phyloP scores from a whole-genome alignment of 2,329 filamentous ascomycete genomes.

The Venturia pyrina region DNA sequence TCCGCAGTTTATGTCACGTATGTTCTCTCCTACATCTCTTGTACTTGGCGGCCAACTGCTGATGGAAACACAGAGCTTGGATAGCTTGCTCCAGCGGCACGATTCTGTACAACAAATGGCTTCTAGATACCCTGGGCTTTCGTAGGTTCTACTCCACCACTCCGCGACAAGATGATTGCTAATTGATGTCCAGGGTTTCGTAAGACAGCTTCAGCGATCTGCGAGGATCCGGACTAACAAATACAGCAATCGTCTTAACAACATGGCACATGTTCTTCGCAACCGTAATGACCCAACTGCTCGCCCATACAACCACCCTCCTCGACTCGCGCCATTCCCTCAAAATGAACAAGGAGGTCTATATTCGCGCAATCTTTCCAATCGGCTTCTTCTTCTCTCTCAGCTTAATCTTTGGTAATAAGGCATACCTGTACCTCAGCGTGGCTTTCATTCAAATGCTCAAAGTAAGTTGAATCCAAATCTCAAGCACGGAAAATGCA shows the following conservation, averaged over 20 bases:
- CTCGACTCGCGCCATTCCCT: conserved; percentile 93
- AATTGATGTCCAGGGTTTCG: conserved; percentile 3
- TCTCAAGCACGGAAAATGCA: neutral
- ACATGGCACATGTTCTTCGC: conserved; percentile 95
- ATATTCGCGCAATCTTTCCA: conserved; percentile 84
- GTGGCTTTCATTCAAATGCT: conserved; percentile 99
- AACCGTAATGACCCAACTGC: conserved; percentile 84
- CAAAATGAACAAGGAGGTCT: conserved; percentile 93
- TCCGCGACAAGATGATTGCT: neutral
- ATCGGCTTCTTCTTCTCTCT: conserved; percentile 94
- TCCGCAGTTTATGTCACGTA: conserved; percentile 11
- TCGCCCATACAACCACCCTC: conserved; percentile 79
- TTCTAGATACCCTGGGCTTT: conserved; percentile 10
- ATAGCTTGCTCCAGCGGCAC: conserved; percentile 10
- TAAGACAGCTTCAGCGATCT: neutral
- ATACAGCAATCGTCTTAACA: conserved; percentile 36
- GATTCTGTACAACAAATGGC: conserved; percentile 13
- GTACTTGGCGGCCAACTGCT: neutral
- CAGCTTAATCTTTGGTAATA: conserved; percentile 91
- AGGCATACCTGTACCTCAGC: conserved; percentile 89
- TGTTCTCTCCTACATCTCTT: neutral
- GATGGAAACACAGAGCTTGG: conserved; percentile 6
- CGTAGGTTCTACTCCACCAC: neutral
- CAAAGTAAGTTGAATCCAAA: conserved; percentile 51
- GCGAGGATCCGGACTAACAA: neutral